Evolutionary conservation across 257 asterid genomes (phyloP).

Genomic region (Fraxinus quadrangulata): DNA sequence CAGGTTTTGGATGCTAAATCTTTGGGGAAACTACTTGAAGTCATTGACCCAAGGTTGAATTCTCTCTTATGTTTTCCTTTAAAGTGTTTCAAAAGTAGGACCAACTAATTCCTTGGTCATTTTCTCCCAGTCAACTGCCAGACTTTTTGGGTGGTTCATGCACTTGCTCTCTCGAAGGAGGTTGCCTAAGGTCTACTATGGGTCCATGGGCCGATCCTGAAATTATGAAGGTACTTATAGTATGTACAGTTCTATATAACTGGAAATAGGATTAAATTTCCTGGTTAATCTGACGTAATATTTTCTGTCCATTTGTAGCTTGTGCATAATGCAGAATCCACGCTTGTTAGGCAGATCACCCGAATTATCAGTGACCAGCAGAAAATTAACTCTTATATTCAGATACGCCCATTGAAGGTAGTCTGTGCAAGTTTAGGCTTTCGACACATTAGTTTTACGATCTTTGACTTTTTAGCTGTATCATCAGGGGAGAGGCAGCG

Average conservation of each 20-base stretch:
- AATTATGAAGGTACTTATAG: conserved; percentile 72
- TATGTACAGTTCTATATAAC: conserved; percentile 4
- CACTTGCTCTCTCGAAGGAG: conserved; percentile 75
- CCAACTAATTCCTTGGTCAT: conserved; percentile 25
- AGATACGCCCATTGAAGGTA: conserved; percentile 57
- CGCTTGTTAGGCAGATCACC: conserved; percentile 45
- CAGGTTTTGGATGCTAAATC: conserved; percentile 84
- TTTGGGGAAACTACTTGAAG: conserved; percentile 72
- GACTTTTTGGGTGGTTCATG: conserved; percentile 93
- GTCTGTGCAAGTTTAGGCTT: conserved; percentile 4
- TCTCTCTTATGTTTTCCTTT: conserved; percentile 23
- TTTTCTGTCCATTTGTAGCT: conserved; percentile 47
- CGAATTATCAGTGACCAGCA: conserved; percentile 48
- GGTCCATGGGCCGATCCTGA: conserved; percentile 98
- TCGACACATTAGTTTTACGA: conserved; percentile 15
- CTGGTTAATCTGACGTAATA: conserved; percentile 24
- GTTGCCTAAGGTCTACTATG: conserved; percentile 81
- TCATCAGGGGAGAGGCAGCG: conserved; percentile 58
- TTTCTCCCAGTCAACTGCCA: conserved; percentile 73
- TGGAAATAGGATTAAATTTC: conserved; percentile 5
- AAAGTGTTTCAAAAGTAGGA: conserved; percentile 11
- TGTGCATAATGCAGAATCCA: conserved; percentile 57
- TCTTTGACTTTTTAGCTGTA: conserved; percentile 25
- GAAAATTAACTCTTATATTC: conserved; percentile 45
- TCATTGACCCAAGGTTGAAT: conserved; percentile 71